These are phyloP conservation scores for Fusarium algeriense DNA, from an alignment of 2,329 filamentous ascomycete genomes.

Conservation along the genomic window DNA sequence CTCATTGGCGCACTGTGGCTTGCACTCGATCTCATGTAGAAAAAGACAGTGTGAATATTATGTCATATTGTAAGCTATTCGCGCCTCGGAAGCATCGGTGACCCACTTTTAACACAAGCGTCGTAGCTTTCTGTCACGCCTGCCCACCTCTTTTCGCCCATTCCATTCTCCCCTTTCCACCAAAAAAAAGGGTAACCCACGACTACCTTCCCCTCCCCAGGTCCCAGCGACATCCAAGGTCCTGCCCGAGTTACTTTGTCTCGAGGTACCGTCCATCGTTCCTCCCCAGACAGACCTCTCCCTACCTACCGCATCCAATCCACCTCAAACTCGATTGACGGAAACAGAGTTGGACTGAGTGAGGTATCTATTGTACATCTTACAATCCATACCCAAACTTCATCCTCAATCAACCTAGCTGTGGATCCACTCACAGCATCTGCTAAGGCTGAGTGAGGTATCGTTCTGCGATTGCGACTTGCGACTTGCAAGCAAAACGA, in stretches of 20 bases:
- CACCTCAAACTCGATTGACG: slow-evolving; percentile 39
- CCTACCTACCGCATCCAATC: slow-evolving; percentile 29
- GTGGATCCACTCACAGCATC: slow-evolving; percentile 47
- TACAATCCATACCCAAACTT: slow-evolving; percentile 31
- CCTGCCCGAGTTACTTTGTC: slow-evolving; percentile 56
- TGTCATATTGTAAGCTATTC: not conserved
- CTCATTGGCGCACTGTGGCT: slow-evolving; percentile 19
- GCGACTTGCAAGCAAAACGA: slow-evolving; percentile 16
- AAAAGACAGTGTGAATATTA: not conserved
- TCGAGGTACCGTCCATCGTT: slow-evolving; percentile 54
- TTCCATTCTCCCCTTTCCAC: slow-evolving; percentile 49
- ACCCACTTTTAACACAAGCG: slow-evolving; percentile 36
- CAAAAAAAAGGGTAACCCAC: slow-evolving; percentile 53
- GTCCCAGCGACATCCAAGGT: slow-evolving; percentile 50
- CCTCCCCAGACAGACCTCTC: slow-evolving; percentile 36
- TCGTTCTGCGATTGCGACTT: slow-evolving; percentile 20
- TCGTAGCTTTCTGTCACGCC: slow-evolving; percentile 46
- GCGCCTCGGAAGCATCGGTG: slow-evolving; percentile 17
- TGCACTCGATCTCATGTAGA: rapidly evolving
- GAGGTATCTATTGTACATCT: slow-evolving; percentile 42
- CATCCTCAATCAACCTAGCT: slow-evolving; percentile 26
- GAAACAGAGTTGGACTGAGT: slow-evolving; percentile 13
- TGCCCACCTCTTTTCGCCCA: slow-evolving; percentile 48
- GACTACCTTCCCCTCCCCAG: slow-evolving; percentile 49
- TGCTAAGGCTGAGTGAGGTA: slow-evolving; percentile 12